Evolutionary conservation across 495 filamentous ascomycete species (phyloP), one percentile per base, ranked within the genome.

Genomic region (Chaetomium cochliodes): DNA sequence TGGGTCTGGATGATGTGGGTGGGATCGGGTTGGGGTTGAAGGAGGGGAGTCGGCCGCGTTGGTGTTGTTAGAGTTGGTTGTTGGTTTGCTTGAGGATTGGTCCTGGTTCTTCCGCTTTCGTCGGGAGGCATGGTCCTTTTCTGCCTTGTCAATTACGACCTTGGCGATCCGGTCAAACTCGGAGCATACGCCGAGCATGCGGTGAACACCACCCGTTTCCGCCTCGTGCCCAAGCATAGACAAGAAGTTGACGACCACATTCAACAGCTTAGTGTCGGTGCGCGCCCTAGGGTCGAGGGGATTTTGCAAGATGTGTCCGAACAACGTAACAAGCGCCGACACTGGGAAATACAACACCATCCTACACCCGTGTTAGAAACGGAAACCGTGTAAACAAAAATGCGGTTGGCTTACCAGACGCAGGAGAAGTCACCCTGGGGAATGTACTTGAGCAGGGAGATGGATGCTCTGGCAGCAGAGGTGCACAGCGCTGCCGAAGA

Each of bases 341-440:
- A 98, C 92, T 6, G 94, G 94, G 77, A 94, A 98, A 78, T 98
- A 98, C 44, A 98, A 81, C 71, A 97, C 92, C 68, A 98, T 85
- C 93, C 92, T 96, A 62, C 62, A 47, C 37, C 5, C 54, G 60
- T n/a, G 77, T 71, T 42, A 70, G 67, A 55, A 62, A 58, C 9
- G 30, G 33, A 64, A 15, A 26, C 28, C 13, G 30, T 2, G 2
- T 18, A 56, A 20, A 37, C 52, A 58, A 62, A 16, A 20, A 44
- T 49, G 22, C 12, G 13, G 37, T 7, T 3, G 49, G 83, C 88
- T 81, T 78, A 97, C 94, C 94, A 98, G 60, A 97, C 94, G 75
- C 92, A 97, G 50, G 90, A 88, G 74, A 90, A 94, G 72, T 98
- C 94, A 56, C 92, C 93, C 70, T 96, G 90, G 3, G 94, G 93